Percentiles rank a stretch among this genome's conserved stretches.
These are phyloP conservation scores for Bacterosira constricta DNA, from an alignment of 108 stramenopile genomes.

Conservation along the genomic window DNA sequence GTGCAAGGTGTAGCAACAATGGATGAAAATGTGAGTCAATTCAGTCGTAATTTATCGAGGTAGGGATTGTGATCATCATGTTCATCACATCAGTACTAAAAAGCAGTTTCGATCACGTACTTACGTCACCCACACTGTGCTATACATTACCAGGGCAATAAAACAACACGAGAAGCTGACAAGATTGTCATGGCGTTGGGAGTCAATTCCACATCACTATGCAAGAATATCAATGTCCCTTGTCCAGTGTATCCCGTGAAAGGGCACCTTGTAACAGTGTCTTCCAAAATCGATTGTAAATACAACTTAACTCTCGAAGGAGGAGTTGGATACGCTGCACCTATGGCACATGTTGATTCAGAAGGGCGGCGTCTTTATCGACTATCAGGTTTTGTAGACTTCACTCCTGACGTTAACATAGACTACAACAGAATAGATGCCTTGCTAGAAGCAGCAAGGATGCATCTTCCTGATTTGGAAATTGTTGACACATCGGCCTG, in stretches of 20 bases:
- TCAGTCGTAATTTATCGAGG: too few relatives aligned
- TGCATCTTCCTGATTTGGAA: conserved; percentile 26
- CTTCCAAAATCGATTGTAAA: conserved; percentile 13
- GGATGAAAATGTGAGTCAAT: conserved; percentile 20
- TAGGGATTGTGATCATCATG: neutral
- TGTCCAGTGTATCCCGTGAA: conserved; percentile 43
- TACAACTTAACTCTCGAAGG: conserved; percentile 35
- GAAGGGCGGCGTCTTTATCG: conserved; percentile 23
- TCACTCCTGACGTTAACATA: conserved; percentile 9
- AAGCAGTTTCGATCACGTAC: neutral
- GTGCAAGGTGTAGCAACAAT: conserved; percentile 27
- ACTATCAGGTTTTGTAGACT: conserved; percentile 45
- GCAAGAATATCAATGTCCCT: conserved; percentile 16
- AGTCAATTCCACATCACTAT: conserved; percentile 25
- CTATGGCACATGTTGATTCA: conserved; percentile 27
- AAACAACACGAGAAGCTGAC: conserved; percentile 25
- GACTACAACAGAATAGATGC: conserved; percentile 35
- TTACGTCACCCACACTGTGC: neutral
- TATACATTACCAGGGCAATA: neutral
- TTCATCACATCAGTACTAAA: neutral
- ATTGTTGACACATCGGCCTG: conserved; percentile 41
- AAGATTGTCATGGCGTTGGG: conserved; percentile 30
- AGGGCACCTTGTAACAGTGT: conserved; percentile 34
- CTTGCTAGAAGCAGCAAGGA: conserved; percentile 23
- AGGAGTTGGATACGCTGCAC: conserved; percentile 43